Conservation (phyloP, 1,139 yeast species). For the Candida glucosophila region DNA sequence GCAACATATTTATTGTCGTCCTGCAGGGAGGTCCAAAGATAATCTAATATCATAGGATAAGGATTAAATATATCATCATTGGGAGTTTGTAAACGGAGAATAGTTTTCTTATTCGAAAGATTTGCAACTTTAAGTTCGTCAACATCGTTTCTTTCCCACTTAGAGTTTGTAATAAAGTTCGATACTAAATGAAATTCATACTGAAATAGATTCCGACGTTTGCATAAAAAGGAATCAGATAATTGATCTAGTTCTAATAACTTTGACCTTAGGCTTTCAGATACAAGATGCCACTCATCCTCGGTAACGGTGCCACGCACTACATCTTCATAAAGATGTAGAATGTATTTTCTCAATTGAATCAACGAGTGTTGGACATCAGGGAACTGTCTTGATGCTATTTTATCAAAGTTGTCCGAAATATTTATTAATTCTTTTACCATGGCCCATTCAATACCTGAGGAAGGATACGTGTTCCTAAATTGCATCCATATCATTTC, state of each 20-base stretch:
- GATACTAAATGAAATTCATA: conserved; percentile 40
- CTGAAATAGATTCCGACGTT: conserved; percentile 44
- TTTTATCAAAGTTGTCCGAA: conserved; percentile 50
- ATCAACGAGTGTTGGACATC: conserved; percentile 45
- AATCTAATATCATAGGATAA: conserved; percentile 49
- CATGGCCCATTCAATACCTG: conserved; percentile 46
- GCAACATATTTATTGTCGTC: too few relatives aligned
- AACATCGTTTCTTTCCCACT: conserved; percentile 5
- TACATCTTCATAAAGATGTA: conserved; percentile 37
- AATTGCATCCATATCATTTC: conserved; percentile 58
- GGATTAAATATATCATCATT: conserved; percentile 17
- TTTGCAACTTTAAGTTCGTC: conserved; percentile 10
- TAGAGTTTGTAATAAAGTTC: conserved; percentile 13
- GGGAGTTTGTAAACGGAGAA: conserved; percentile 6
- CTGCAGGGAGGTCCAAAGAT: too few relatives aligned
- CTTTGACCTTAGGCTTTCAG: conserved; percentile 34
- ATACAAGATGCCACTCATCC: conserved; percentile 27
- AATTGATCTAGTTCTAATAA: conserved; percentile 35
- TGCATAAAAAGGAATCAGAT: conserved; percentile 40
- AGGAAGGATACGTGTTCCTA: conserved; percentile 52
- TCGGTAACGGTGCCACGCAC: conserved; percentile 18
- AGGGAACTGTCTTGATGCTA: conserved; percentile 45
- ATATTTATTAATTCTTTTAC: conserved; percentile 32
- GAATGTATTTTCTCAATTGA: conserved; percentile 35
- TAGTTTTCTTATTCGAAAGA: conserved; percentile 9